A percentile compares a stretch with the other conserved stretches of the same genome.
Evolutionary conservation across 805 yeast genomes (phyloP).

Genomic region (Clavispora fructus): DNA sequence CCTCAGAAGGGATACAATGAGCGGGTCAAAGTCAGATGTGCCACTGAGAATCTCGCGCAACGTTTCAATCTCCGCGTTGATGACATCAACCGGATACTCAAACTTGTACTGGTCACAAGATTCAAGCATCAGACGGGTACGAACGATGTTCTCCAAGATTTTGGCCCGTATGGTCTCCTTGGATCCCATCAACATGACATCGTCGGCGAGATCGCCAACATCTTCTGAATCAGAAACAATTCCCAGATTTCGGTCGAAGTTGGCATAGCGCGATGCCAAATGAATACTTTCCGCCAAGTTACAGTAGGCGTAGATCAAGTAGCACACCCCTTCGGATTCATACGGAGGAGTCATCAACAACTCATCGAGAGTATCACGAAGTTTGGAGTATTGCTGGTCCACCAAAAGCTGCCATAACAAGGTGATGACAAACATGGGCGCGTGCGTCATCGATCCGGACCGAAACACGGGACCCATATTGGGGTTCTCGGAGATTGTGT

Average conservation of each 20-base stretch:
- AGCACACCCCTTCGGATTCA: constrained; percentile 35
- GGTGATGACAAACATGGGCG: constrained; percentile 38
- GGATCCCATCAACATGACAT: constrained; percentile 10
- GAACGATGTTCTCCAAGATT: constrained; percentile 5
- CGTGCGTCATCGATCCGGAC: constrained; percentile 33
- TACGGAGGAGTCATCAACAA: constrained; percentile 40
- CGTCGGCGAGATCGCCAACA: constrained; percentile 14
- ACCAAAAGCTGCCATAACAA: constrained; percentile 39
- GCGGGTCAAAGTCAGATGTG: not conserved
- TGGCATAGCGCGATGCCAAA: constrained; percentile 7
- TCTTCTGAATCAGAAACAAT: constrained; percentile 3
- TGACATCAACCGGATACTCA: constrained; percentile 18
- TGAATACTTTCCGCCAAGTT: constrained; percentile 19
- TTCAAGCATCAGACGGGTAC: constrained; percentile 7
- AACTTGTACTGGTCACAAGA: constrained; percentile 22
- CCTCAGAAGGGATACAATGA: not conserved
- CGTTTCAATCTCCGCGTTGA: not conserved
- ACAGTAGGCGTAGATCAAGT: constrained; percentile 31
- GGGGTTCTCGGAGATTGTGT: constrained; percentile 2
- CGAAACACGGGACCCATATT: constrained; percentile 34
- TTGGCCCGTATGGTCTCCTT: constrained; percentile 9
- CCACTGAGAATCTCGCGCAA: not conserved
- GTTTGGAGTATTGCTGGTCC: constrained; percentile 28
- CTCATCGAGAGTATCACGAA: constrained; percentile 31
- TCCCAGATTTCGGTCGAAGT: constrained; percentile 4